phyloP scores from a whole-genome alignment of 352 stramenopile species.

The Phytophthora pisi region DNA sequence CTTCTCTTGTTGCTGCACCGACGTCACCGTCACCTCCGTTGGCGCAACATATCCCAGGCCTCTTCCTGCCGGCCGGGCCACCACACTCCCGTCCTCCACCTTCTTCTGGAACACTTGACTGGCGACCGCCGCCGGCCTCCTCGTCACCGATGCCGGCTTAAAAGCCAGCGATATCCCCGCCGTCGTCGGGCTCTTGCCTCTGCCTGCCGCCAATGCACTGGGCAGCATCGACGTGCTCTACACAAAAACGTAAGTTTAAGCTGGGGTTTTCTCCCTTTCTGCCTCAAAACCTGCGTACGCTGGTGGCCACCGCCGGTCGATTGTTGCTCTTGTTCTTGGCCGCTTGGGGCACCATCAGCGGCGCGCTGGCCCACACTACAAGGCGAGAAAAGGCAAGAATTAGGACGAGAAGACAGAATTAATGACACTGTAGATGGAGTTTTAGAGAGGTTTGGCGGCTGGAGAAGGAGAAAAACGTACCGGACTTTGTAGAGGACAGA shows the following conservation, averaged over 20 bases:
- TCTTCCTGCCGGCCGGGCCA: background rate
- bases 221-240: constrained; percentile 59
- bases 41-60: constrained; percentile 50
- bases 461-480: constrained; percentile 10
- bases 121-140: constrained; percentile 21
- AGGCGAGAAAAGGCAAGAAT: constrained; percentile 17
- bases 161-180: constrained; percentile 59
- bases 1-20: constrained; percentile 18
- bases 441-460: background rate
- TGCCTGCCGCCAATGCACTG: constrained; percentile 42
- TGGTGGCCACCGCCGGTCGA: constrained; percentile 17
- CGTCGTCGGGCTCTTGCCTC: constrained; percentile 45
- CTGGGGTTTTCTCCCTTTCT: background rate
- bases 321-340: constrained; percentile 40
- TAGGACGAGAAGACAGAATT: background rate
- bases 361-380: constrained; percentile 60
- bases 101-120: constrained; percentile 30
- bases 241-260: background rate
- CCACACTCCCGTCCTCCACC: constrained; percentile 13
- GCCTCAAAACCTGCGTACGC: constrained; percentile 29
- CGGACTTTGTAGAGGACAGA: constrained; percentile 35
- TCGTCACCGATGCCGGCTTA: constrained; percentile 57
- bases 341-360: constrained; percentile 58
- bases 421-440: constrained; percentile 4
- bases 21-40: constrained; percentile 49